A percentile compares a stretch with the other conserved stretches of the same genome.
These are phyloP conservation scores for Phytophthora constricta DNA, from an alignment of 352 stramenopile genomes.

Conservation along the genomic window DNA sequence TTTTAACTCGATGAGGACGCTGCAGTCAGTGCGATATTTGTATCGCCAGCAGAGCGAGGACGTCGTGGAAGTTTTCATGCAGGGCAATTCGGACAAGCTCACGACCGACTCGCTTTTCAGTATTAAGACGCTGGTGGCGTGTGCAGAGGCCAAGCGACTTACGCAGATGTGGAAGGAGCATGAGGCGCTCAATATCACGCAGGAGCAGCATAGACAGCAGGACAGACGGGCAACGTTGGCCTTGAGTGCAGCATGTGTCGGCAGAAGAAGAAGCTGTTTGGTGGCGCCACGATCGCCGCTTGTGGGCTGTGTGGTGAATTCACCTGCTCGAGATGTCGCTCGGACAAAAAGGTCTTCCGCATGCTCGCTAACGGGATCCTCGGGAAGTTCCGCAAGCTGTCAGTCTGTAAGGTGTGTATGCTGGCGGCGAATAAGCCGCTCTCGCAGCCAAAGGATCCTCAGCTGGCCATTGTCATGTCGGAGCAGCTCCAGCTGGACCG, in stretches of 20 bases:
- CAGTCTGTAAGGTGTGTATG: conserved; percentile 34
- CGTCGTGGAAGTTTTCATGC: conserved; percentile 59
- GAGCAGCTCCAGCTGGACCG: conserved; percentile 22
- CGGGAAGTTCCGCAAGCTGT: conserved; percentile 23
- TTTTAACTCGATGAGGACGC: conserved; percentile 10
- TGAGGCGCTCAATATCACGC: conserved; percentile 12
- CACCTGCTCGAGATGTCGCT: conserved; percentile 40
- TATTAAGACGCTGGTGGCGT: conserved; percentile 44
- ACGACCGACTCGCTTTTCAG: conserved; percentile 42
- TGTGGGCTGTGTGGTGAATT: conserved; percentile 41
- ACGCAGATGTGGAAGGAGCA: conserved; percentile 45
- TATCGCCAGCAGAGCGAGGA: conserved; percentile 55
- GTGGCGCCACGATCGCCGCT: conserved; percentile 25
- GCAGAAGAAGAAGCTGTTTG: conserved; percentile 43
- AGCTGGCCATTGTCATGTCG: conserved; percentile 27
- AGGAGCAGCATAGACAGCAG: conserved; percentile 27
- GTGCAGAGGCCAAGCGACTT: conserved; percentile 54
- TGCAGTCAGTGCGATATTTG: conserved; percentile 45
- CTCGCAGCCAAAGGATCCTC: conserved; percentile 19
- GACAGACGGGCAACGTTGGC: conserved; percentile 9
- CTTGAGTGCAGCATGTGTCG: conserved; percentile 48
- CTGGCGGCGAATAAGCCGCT: conserved; percentile 25
- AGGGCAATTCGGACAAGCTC: conserved; percentile 40
- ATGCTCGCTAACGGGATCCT: conserved; percentile 28
- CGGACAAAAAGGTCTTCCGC: conserved; percentile 43